phyloP scores from a whole-genome alignment of 768 basidiomycete genomes.

The Termitomyces sp. region DNA sequence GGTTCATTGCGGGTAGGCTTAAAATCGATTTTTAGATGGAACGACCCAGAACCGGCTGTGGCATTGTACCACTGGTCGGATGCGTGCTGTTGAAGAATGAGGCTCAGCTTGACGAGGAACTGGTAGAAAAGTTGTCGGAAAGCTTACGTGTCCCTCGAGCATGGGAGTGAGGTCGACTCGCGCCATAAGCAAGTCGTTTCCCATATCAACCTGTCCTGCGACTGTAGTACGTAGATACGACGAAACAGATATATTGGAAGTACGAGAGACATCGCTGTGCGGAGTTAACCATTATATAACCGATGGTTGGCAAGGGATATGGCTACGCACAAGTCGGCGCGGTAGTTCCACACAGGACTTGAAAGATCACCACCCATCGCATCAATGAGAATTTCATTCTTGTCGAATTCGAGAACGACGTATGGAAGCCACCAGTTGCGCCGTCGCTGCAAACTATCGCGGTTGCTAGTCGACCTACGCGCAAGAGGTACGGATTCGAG shows the following conservation, averaged over 20 bases:
- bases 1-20: conserved; percentile 79
- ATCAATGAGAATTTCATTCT: conserved; percentile 96
- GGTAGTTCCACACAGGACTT: conserved; percentile 92
- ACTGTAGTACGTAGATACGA: conserved; percentile 85
- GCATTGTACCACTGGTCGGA: conserved; percentile 91
- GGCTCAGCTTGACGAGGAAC: conserved; percentile 8
- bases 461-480: conserved; percentile 60
- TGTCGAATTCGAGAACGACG: conserved; percentile 96
- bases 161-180: conserved; percentile 84
- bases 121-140: background rate
- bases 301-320: background rate
- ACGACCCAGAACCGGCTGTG: conserved; percentile 79
- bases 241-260: conserved; percentile 87
- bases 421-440: conserved; percentile 97
- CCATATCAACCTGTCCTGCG: conserved; percentile 87
- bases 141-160: conserved; percentile 68
- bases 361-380: conserved; percentile 91
- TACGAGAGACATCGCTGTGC: conserved; percentile 89
- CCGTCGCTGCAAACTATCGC: conserved; percentile 89
- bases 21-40: conserved; percentile 95
- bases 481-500: conserved; percentile 54
- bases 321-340: conserved; percentile 81
- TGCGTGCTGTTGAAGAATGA: conserved; percentile 44
- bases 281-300: background rate
- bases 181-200: conserved; percentile 93